These are phyloP conservation scores for Aurinia saxatilis DNA, from an alignment of 345 rosid genomes.

Conservation along the genomic window DNA sequence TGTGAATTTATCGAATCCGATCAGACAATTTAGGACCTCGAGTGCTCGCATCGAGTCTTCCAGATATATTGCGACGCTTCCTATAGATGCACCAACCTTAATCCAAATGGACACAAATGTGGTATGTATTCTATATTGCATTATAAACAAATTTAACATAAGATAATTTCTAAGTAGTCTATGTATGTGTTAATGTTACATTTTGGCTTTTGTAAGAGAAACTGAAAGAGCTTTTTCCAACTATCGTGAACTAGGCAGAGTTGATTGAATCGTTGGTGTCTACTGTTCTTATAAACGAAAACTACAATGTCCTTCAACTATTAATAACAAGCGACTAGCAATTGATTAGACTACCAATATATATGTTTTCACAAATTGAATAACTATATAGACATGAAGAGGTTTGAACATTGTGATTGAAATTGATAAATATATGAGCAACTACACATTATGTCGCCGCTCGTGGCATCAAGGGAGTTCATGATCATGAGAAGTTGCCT, in stretches of 20 bases:
- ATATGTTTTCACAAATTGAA: no score
- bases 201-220: constrained; percentile 33
- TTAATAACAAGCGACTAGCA: no score
- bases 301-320: constrained; percentile 45
- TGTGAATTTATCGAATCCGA: constrained; percentile 28
- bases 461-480: constrained; percentile 63
- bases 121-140: constrained; percentile 27
- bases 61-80: no score
- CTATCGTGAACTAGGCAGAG: constrained; percentile 49
- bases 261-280: constrained; percentile 34
- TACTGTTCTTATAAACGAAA: constrained; percentile 22
- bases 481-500: constrained; percentile 57
- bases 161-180: no score
- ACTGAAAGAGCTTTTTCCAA: constrained; percentile 59
- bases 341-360: no score
- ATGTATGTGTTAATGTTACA: no score
- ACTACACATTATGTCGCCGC: constrained; percentile 65
- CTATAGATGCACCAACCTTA: constrained; percentile 34
- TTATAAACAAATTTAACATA: no score
- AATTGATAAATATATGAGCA: constrained; percentile 43
- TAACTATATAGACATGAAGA: no score
- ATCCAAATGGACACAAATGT: constrained; percentile 44
- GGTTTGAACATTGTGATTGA: background rate
- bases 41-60: constrained; percentile 60
- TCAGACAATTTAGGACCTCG: constrained; percentile 21